Percentiles rank a stretch among this genome's conserved stretches.
phyloP scores from a whole-genome alignment of 208 protist species.

The Tritrichomonas musculus region DNA sequence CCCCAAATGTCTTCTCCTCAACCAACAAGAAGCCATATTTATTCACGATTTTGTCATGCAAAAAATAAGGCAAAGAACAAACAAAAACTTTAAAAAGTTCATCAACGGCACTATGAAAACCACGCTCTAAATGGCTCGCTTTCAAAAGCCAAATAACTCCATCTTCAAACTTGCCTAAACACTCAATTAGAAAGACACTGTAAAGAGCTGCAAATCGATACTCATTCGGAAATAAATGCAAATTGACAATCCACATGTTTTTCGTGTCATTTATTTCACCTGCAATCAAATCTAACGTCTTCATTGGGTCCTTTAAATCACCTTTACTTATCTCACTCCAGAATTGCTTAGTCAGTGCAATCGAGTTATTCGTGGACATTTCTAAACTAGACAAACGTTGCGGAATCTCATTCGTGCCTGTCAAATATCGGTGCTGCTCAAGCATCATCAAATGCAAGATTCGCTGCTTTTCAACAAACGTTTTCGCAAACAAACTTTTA shows the following conservation, averaged over 20 bases:
- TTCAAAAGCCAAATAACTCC: not conserved
- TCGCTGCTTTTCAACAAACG: not conserved
- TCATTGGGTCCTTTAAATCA: not conserved
- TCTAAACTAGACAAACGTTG: not conserved
- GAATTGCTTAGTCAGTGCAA: not conserved
- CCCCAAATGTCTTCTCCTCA: too few relatives aligned
- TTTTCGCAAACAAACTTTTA: not conserved
- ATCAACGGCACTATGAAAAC: not conserved
- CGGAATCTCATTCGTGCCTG: not conserved
- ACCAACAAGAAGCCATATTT: not conserved
- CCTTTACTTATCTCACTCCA: not conserved
- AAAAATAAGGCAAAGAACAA: not conserved
- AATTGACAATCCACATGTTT: not conserved
- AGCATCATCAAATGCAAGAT: not conserved
- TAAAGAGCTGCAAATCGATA: not conserved
- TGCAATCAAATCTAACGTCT: not conserved
- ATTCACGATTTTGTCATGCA: not conserved
- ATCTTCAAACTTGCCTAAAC: not conserved
- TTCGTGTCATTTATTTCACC: not conserved
- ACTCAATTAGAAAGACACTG: not conserved
- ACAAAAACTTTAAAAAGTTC: not conserved
- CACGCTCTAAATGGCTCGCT: not conserved
- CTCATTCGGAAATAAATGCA: not conserved
- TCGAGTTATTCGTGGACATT: not conserved
- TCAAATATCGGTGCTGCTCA: not conserved